Conservation (phyloP, 345 rosid species). For the Gossypium anomalum region DNA sequence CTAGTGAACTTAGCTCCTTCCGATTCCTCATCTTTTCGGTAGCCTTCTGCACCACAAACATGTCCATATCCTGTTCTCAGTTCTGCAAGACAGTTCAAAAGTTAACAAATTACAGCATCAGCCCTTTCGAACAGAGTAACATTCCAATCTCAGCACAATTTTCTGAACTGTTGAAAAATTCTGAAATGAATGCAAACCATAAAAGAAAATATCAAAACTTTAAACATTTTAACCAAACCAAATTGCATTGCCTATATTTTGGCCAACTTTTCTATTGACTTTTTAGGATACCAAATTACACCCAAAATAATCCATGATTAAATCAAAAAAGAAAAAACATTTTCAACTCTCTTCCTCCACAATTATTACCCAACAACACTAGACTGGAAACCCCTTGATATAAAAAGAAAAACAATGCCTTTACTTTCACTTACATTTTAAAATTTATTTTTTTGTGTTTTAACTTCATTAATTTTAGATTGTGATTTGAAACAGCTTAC, state of each 20-base stretch:
- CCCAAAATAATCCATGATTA: background rate
- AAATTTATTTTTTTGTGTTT: too few relatives aligned
- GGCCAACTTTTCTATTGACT: background rate
- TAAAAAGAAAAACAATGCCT: too few relatives aligned
- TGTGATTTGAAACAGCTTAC: too few relatives aligned
- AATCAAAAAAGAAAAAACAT: background rate
- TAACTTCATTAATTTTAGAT: too few relatives aligned
- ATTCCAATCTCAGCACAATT: background rate
- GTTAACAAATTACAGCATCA: slow-evolving; percentile 1
- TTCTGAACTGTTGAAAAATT: background rate
- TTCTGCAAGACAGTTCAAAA: slow-evolving; percentile 36
- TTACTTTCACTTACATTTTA: too few relatives aligned
- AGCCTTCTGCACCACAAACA: slow-evolving; percentile 20
- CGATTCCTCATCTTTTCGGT: slow-evolving; percentile 41
- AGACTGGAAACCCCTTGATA: background rate
- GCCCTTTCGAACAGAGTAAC: background rate
- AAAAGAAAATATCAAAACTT: background rate
- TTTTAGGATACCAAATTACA: background rate
- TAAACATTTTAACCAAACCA: background rate
- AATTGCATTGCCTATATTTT: background rate
- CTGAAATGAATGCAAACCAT: background rate
- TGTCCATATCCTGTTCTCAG: slow-evolving; percentile 46
- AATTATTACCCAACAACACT: background rate
- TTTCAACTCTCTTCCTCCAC: background rate
- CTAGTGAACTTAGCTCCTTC: slow-evolving; percentile 39